phyloP scores from a whole-genome alignment of 2,329 filamentous ascomycete species.

The Pseudogymnoascus sp. region DNA sequence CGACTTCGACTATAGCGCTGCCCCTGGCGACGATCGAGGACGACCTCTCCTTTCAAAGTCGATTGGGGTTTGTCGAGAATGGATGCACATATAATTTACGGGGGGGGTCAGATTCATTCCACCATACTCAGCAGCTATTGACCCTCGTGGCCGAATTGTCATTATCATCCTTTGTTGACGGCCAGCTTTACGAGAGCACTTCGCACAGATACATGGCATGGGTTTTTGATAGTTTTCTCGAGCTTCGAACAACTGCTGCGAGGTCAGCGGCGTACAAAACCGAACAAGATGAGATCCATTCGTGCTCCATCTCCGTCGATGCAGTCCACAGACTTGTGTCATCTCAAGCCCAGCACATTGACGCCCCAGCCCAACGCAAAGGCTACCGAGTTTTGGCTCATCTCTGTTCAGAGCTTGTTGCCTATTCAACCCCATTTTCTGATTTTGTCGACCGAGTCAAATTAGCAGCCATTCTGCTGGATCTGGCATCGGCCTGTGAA shows the following conservation, averaged over 20 bases:
- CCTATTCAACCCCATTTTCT: conserved; percentile 17
- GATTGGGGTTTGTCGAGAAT: not conserved
- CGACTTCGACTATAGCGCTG: conserved; percentile 13
- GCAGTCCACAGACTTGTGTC: conserved; percentile 24
- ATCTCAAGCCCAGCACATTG: conserved; percentile 17
- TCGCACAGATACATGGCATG: conserved; percentile 22
- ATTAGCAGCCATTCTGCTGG: conserved; percentile 23
- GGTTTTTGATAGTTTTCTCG: conserved; percentile 29
- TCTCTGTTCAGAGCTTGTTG: conserved; percentile 25
- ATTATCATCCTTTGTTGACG: conserved; percentile 24
- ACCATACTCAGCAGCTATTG: conserved; percentile 25
- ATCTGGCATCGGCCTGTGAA: conserved; percentile 23
- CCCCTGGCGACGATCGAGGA: conserved; percentile 21
- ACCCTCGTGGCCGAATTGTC: conserved; percentile 28
- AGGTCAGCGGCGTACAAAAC: not conserved
- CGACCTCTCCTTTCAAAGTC: conserved; percentile 13
- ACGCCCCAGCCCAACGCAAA: conserved; percentile 27
- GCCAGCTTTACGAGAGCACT: conserved; percentile 29
- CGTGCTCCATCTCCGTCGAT: conserved; percentile 18
- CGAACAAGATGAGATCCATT: not conserved
- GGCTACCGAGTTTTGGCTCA: conserved; percentile 26
- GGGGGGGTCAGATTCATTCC: conserved; percentile 21
- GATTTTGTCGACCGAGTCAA: conserved; percentile 15
- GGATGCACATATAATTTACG: conserved; percentile 26
- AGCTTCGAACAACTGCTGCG: conserved; percentile 22